Conservation (phyloP, 306 rosid species). For the Parietaria judaica region DNA sequence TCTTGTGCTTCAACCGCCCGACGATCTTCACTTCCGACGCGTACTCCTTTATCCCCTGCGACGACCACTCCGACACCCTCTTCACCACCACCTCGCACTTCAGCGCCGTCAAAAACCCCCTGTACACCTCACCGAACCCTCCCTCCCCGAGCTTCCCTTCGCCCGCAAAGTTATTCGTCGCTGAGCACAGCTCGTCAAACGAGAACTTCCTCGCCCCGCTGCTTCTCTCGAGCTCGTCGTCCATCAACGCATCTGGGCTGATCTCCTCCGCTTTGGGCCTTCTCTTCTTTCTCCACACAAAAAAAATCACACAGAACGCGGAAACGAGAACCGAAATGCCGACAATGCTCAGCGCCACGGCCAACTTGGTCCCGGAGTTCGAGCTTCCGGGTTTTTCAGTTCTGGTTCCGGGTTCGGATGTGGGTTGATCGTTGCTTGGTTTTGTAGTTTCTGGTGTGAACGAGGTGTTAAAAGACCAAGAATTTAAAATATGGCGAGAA, state of each 20-base stretch:
- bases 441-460: not conserved
- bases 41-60: constrained; percentile 1
- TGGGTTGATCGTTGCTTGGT: not conserved
- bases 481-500: not conserved
- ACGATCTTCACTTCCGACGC: constrained; percentile 6
- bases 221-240: not conserved
- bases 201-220: constrained; percentile 2
- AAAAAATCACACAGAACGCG: not conserved
- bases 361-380: not conserved
- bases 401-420: not conserved
- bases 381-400: not conserved
- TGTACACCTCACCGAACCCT: constrained; percentile 5
- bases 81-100: not conserved
- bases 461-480: constrained; percentile 3
- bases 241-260: not conserved
- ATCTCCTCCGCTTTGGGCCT: not conserved
- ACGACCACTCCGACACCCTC: not conserved
- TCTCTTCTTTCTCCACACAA: not conserved
- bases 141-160: constrained; percentile 6
- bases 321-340: not conserved
- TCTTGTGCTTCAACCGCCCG: constrained; percentile 1
- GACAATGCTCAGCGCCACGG: not conserved
- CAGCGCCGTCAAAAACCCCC: not conserved
- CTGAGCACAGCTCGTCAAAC: not conserved
- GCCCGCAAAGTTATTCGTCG: not conserved